Percentiles rank a stretch among this genome's conserved stretches.
These are phyloP conservation scores for Grifola frondosa DNA, from an alignment of 1,284 basidiomycete species.

Conservation along the genomic window DNA sequence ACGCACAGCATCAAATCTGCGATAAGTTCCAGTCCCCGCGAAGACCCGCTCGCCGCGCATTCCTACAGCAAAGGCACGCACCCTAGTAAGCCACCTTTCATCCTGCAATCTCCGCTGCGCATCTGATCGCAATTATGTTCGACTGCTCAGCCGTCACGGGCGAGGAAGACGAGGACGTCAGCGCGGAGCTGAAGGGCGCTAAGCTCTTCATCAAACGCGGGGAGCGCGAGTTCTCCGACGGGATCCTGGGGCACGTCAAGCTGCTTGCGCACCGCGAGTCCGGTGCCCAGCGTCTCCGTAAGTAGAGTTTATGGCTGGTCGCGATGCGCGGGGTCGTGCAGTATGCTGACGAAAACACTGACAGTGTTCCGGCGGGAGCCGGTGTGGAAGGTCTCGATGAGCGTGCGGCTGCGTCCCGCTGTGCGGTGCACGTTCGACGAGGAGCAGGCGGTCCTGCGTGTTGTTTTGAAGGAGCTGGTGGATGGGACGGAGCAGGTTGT, in stretches of 20 bases:
- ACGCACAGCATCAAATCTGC: background rate
- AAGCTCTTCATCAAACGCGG: slow-evolving; percentile 64
- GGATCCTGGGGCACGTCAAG: slow-evolving; percentile 61
- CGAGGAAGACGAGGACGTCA: slow-evolving; percentile 59
- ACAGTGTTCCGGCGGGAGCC: slow-evolving; percentile 68
- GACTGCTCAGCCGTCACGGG: slow-evolving; percentile 48
- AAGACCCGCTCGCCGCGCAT: slow-evolving; percentile 20
- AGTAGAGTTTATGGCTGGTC: slow-evolving; percentile 23
- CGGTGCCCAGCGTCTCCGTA: slow-evolving; percentile 44
- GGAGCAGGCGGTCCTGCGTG: slow-evolving; percentile 52
- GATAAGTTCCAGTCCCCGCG: too few relatives aligned
- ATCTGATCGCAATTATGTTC: background rate
- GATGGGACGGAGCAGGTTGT: slow-evolving; percentile 30
- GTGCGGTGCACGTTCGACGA: slow-evolving; percentile 57
- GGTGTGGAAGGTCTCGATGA: slow-evolving; percentile 66
- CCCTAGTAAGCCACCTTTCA: slow-evolving; percentile 12
- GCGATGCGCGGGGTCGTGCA: background rate
- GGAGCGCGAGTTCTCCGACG: slow-evolving; percentile 53
- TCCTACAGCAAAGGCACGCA: slow-evolving; percentile 15
- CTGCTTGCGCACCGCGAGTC: slow-evolving; percentile 46
- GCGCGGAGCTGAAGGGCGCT: slow-evolving; percentile 54
- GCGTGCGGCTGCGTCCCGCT: slow-evolving; percentile 49
- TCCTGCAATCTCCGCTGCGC: background rate
- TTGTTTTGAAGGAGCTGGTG: slow-evolving; percentile 52
- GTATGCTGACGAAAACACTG: background rate